These are phyloP conservation scores for Anethum foeniculum DNA, from an alignment of 140 eudicot species.

Conservation along the genomic window DNA sequence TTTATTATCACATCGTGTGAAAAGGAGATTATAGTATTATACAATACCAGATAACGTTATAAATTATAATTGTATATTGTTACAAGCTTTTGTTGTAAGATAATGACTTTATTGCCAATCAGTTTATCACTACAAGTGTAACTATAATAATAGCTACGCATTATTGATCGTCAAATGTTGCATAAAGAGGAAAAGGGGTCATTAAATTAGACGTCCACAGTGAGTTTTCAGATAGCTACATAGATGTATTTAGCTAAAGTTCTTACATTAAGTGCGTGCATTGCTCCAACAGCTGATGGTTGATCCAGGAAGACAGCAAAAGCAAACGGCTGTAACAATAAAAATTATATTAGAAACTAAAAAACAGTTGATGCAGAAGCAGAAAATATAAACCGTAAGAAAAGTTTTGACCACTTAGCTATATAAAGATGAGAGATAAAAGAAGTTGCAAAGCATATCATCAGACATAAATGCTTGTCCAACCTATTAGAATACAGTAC, in stretches of 20 bases:
- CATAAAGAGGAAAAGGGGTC: not conserved
- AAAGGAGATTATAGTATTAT: too few species aligned
- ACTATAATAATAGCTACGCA: not conserved
- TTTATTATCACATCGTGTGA: too few species aligned
- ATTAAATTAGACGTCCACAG: not conserved
- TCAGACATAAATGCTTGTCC: not conserved
- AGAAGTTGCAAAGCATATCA: not conserved
- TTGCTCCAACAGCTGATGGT: conserved; percentile 76
- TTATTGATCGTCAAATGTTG: not conserved
- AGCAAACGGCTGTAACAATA: conserved; percentile 77
- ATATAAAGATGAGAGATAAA: not conserved
- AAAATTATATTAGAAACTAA: conserved; percentile 14
- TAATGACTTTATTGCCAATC: too few species aligned
- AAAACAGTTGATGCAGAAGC: not conserved
- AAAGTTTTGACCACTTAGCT: not conserved
- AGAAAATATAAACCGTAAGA: not conserved
- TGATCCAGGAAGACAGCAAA: conserved; percentile 90
- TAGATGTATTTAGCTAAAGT: not conserved
- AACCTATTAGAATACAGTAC: not conserved
- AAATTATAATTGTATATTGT: too few species aligned
- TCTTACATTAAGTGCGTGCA: conserved; percentile 86
- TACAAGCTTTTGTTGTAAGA: too few species aligned
- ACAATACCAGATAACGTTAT: too few species aligned
- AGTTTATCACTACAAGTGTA: not conserved
- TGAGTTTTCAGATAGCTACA: not conserved